phyloP scores from a whole-genome alignment of 2,329 filamentous ascomycete species.

The Arthrobotrys entomopaga region DNA sequence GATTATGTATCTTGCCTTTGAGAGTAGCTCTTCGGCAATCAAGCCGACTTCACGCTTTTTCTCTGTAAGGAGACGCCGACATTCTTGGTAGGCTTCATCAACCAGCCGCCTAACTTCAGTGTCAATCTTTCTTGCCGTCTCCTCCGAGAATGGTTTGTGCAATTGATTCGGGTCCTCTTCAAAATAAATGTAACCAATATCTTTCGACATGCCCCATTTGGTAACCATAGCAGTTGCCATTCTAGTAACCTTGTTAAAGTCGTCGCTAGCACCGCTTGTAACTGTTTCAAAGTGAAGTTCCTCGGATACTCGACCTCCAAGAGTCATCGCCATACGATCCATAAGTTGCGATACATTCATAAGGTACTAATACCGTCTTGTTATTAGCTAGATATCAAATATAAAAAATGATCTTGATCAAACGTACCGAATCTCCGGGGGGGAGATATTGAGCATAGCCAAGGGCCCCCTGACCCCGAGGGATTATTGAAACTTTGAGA shows the following conservation, averaged over 20 bases:
- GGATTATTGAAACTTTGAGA: slow-evolving; percentile 98
- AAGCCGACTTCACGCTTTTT: slow-evolving; percentile 90
- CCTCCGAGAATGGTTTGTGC: slow-evolving; percentile 94
- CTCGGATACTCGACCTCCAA: slow-evolving; percentile 93
- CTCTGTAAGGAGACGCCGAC: slow-evolving; percentile 80
- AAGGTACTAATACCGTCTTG: slow-evolving; percentile 69
- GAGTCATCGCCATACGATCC: slow-evolving; percentile 99
- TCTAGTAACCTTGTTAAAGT: slow-evolving; percentile 97
- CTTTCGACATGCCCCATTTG: slow-evolving; percentile 98
- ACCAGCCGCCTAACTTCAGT: slow-evolving; percentile 89
- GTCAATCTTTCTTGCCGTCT: slow-evolving; percentile 92
- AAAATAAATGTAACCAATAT: slow-evolving; percentile 92
- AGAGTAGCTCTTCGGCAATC: slow-evolving; percentile 89
- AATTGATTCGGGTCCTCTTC: slow-evolving; percentile 81
- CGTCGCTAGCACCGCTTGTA: slow-evolving; percentile 91
- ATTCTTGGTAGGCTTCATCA: slow-evolving; percentile 90
- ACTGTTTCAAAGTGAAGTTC: slow-evolving; percentile 97
- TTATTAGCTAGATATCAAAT: slow-evolving; percentile 4
- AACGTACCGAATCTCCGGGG: slow-evolving; percentile 74
- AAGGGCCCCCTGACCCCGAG: slow-evolving; percentile 89
- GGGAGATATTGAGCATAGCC: slow-evolving; percentile 99
- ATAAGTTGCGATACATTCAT: slow-evolving; percentile 96
- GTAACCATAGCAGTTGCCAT: slow-evolving; percentile 99
- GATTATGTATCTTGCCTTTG: slow-evolving; percentile 67
- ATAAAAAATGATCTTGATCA: background rate